Conservation (phyloP, 1,284 basidiomycete species). For the Sutorius eximius region DNA sequence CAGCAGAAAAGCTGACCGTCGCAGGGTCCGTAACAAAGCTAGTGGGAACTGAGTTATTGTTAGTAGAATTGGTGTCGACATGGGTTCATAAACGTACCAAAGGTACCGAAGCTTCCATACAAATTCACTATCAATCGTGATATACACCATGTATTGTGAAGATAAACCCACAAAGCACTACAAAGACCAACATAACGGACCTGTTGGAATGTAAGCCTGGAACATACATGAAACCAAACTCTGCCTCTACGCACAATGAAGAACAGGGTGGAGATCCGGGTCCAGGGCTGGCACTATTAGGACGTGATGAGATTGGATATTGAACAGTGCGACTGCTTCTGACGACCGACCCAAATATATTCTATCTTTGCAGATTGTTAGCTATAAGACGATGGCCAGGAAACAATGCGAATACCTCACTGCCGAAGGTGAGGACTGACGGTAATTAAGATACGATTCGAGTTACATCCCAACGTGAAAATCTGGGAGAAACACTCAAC, state of each 20-base stretch:
- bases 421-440: background rate
- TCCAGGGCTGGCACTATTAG: no score
- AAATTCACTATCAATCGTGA: background rate
- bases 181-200: slow-evolving; percentile 3
- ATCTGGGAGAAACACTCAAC: background rate
- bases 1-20: background rate
- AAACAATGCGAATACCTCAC: background rate
- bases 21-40: background rate
- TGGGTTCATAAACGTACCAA: background rate
- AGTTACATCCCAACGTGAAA: background rate
- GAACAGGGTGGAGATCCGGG: no score
- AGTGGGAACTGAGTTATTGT: background rate
- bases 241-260: no score
- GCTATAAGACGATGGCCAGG: background rate
- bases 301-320: no score
- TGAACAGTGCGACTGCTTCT: background rate
- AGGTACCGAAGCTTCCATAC: background rate
- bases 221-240: no score
- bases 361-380: slow-evolving; percentile 1
- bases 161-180: background rate
- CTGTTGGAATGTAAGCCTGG: background rate
- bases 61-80: background rate
- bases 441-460: background rate
- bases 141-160: background rate
- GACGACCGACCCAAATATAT: slow-evolving; percentile 1